phyloP scores from a whole-genome alignment of 192 early-diverging fungal genomes.

The Mortierella hygrophila region DNA sequence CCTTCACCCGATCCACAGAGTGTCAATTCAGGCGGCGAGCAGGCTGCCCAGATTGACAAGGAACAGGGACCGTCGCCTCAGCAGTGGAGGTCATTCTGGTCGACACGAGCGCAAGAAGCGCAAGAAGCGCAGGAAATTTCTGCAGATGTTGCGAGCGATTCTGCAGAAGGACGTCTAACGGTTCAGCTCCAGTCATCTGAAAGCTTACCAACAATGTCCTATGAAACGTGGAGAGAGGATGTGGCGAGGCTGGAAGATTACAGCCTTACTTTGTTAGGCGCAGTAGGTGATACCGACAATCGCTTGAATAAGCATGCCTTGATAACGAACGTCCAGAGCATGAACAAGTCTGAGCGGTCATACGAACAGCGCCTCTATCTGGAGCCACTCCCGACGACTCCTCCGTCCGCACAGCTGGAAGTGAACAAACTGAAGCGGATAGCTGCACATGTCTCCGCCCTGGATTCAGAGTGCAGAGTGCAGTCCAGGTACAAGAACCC shows the following conservation, averaged over 20 bases:
- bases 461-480: neutral
- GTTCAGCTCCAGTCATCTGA: neutral
- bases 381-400: neutral
- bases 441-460: neutral
- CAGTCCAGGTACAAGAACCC: neutral
- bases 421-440: neutral
- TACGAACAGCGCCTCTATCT: constrained; percentile 28
- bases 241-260: constrained; percentile 18
- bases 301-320: neutral
- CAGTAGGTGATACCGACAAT: neutral
- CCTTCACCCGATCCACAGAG: neutral
- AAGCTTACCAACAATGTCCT: constrained; percentile 4
- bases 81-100: constrained; percentile 20
- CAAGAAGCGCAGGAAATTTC: neutral
- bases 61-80: neutral
- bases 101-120: constrained; percentile 2
- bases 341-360: constrained; percentile 24
- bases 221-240: constrained; percentile 18
- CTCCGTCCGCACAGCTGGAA: neutral
- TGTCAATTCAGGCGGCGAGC: neutral
- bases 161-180: neutral
- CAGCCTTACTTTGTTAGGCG: constrained; percentile 18
- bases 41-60: neutral
- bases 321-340: constrained; percentile 10
- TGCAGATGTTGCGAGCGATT: neutral